Evolutionary conservation across 2,329 filamentous ascomycete species (phyloP).

Genomic region (Xylariales sp.): DNA sequence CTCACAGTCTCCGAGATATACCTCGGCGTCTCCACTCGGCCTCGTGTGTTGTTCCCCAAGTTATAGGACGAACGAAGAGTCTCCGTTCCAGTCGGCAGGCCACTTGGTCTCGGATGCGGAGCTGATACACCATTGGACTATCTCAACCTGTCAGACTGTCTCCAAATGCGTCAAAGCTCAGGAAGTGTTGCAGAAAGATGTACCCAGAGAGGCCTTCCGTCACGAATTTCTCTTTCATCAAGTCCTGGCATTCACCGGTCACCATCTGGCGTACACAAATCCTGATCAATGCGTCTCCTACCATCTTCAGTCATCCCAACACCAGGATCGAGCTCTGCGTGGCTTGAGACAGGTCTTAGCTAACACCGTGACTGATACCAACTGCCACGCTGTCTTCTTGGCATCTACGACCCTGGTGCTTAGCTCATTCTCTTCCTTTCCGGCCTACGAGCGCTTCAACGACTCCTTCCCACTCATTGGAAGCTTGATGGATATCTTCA

Average conservation of each 20-base stretch:
- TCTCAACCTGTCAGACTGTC: neutral
- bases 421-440: neutral
- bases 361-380: neutral
- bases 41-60: neutral
- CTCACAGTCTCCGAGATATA: too few relatives aligned
- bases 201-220: neutral
- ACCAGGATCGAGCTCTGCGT: neutral
- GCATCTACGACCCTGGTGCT: neutral
- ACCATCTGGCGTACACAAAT: neutral
- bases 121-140: neutral
- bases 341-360: neutral
- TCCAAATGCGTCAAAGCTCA: neutral
- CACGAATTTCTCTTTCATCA: neutral
- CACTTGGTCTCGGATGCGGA: neutral
- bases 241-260: neutral
- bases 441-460: neutral
- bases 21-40: neutral
- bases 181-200: neutral
- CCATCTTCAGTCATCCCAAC: neutral
- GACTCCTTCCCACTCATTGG: neutral
- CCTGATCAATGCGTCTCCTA: neutral
- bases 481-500: slow-evolving; percentile 1
- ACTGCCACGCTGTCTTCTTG: slow-evolving; percentile 2
- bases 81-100: neutral
- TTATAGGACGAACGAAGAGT: neutral